Evolutionary conservation across 192 early-diverging fungal species (phyloP).

Genomic region (Thoreauomyces humboldtii): DNA sequence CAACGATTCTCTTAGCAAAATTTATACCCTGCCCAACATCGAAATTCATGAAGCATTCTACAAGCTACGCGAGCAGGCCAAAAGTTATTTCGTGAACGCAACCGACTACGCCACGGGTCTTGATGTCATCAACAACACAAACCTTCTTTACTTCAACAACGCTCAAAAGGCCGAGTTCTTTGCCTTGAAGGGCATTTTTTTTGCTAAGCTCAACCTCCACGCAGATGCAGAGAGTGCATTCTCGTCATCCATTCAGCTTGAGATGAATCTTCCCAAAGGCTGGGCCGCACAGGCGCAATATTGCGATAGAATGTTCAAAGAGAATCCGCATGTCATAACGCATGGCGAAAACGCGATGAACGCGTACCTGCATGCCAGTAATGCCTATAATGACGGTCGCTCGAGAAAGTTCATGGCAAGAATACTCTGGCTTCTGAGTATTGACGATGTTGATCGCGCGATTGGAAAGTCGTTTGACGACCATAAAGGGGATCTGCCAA

Average conservation of each 20-base stretch:
- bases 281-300: slow-evolving; percentile 98
- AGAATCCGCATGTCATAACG: slow-evolving; percentile 75
- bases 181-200: slow-evolving; percentile 92
- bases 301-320: slow-evolving; percentile 88
- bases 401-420: slow-evolving; percentile 89
- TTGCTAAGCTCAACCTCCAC: slow-evolving; percentile 79
- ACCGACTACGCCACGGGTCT: slow-evolving; percentile 86
- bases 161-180: slow-evolving; percentile 98
- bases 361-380: slow-evolving; percentile 93
- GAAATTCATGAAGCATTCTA: slow-evolving; percentile 98
- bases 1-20: slow-evolving; percentile 80
- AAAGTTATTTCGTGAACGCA: slow-evolving; percentile 91
- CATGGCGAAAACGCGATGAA: slow-evolving; percentile 87
- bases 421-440: slow-evolving; percentile 86
- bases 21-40: slow-evolving; percentile 99
- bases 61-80: slow-evolving; percentile 96
- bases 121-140: slow-evolving; percentile 99
- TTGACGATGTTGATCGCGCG: slow-evolving; percentile 72
- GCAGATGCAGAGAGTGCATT: slow-evolving; percentile 89
- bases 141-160: slow-evolving; percentile 89
- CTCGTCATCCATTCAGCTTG: slow-evolving; percentile 86
- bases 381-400: slow-evolving; percentile 79
- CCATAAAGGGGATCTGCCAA: slow-evolving; percentile 86
- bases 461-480: slow-evolving; percentile 80
- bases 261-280: slow-evolving; percentile 82